Percentiles rank a stretch among this genome's conserved stretches.
Evolutionary conservation across 2,329 filamentous ascomycete species (phyloP).

Genomic region (Aspergillus costaricaensis): DNA sequence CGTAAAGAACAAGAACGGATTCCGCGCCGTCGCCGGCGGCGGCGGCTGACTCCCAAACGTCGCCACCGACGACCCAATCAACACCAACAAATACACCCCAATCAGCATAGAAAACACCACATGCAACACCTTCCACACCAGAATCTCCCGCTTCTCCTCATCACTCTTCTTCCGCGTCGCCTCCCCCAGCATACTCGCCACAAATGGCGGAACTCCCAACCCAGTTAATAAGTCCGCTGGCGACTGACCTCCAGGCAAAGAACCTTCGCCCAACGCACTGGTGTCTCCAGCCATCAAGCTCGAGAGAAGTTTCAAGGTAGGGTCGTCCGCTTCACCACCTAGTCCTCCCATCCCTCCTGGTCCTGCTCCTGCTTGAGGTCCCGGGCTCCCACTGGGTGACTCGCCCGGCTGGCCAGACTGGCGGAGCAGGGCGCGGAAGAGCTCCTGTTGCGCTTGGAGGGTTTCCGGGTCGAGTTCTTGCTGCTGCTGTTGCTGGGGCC

Average conservation of each 20-base stretch:
- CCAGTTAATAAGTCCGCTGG: conserved; percentile 38
- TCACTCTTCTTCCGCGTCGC: conserved; percentile 41
- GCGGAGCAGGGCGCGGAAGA: conserved; percentile 44
- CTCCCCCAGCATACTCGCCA: conserved; percentile 43
- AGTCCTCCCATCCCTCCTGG: background rate
- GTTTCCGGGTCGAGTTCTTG: conserved; percentile 9
- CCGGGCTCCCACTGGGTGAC: conserved; percentile 2
- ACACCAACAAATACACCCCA: conserved; percentile 54
- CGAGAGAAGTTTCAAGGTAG: conserved; percentile 40
- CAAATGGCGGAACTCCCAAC: conserved; percentile 45
- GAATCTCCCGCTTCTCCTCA: conserved; percentile 36
- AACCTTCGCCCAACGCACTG: background rate
- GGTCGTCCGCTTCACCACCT: conserved; percentile 27
- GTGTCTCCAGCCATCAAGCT: conserved; percentile 35
- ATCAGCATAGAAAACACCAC: conserved; percentile 59
- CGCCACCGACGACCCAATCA: conserved; percentile 39
- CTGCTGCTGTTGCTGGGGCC: conserved; percentile 15
- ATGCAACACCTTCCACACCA: conserved; percentile 60
- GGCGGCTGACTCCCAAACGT: conserved; percentile 45
- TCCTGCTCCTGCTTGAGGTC: background rate
- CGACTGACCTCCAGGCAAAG: conserved; percentile 7
- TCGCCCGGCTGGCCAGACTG: conserved; percentile 28
- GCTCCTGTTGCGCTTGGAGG: conserved; percentile 35
- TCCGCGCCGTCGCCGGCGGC: conserved; percentile 47
- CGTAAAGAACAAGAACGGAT: conserved; percentile 48